phyloP scores from a whole-genome alignment of 176 grass and related monocot genomes.

The Calamus simplicifolius region DNA sequence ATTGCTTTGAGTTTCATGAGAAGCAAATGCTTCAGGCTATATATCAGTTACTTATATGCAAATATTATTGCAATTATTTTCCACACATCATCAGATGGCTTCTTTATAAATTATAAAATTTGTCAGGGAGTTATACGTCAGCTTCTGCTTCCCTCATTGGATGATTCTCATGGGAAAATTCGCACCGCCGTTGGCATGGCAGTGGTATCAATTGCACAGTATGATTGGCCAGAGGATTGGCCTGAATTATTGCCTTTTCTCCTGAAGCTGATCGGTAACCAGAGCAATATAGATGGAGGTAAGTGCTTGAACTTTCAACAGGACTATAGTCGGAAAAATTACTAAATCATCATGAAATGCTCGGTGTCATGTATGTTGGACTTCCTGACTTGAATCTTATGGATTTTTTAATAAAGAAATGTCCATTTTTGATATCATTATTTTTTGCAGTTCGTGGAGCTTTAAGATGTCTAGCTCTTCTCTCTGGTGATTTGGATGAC shows the following conservation, averaged over 20 bases:
- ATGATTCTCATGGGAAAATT: slow-evolving; percentile 85
- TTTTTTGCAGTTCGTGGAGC: slow-evolving; percentile 61
- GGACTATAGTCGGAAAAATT: no score
- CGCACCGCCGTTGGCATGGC: slow-evolving; percentile 89
- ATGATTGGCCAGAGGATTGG: slow-evolving; percentile 96
- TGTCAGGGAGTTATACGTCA: slow-evolving; percentile 61
- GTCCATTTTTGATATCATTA: background rate
- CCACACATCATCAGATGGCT: no score
- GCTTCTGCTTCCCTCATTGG: slow-evolving; percentile 65
- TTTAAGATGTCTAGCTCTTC: slow-evolving; percentile 89
- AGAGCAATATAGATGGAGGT: slow-evolving; percentile 80
- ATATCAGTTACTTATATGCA: no score
- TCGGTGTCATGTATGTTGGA: no score
- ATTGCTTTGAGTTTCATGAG: no score
- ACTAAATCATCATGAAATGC: no score
- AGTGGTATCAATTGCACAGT: slow-evolving; percentile 77
- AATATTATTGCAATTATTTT: no score
- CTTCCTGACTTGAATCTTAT: no score
- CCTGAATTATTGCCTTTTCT: slow-evolving; percentile 83
- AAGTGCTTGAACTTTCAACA: background rate
- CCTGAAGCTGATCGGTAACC: slow-evolving; percentile 70
- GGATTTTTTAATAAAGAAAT: no score
- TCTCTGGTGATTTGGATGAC: slow-evolving; percentile 95
- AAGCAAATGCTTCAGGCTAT: no score
- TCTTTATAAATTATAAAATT: slow-evolving; percentile 13